phyloP scores from a whole-genome alignment of 345 rosid genomes.

The Hypericum androsaemum region DNA sequence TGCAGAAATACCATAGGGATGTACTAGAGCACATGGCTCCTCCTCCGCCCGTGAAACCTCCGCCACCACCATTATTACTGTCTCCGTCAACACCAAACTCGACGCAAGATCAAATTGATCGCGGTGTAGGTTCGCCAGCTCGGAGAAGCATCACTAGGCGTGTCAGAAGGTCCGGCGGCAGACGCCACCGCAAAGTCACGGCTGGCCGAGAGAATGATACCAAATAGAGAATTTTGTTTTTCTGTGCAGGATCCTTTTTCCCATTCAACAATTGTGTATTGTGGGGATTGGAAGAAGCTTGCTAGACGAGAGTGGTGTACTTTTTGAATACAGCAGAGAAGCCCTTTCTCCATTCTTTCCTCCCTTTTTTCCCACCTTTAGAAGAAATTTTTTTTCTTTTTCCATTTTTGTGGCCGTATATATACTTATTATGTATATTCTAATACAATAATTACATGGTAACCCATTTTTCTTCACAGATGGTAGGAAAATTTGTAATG shows the following conservation, averaged over 20 bases:
- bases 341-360: too few species aligned
- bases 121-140: slow-evolving; percentile 15
- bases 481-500: too few species aligned
- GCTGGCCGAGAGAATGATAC: slow-evolving; percentile 26
- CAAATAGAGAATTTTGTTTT: slow-evolving; percentile 14
- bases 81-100: slow-evolving; percentile 22
- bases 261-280: slow-evolving; percentile 5
- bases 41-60: slow-evolving; percentile 26
- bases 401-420: too few species aligned
- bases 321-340: too few species aligned
- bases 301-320: slow-evolving; percentile 19
- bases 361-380: too few species aligned
- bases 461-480: too few species aligned
- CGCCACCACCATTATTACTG: slow-evolving; percentile 16
- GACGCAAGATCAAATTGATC: slow-evolving; percentile 24
- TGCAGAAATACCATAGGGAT: slow-evolving; percentile 73
- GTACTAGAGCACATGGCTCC: slow-evolving; percentile 41
- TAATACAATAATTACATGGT: too few species aligned
- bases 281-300: slow-evolving; percentile 19
- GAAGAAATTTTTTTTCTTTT: too few species aligned
- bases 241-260: slow-evolving; percentile 12
- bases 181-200: slow-evolving; percentile 57
- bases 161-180: slow-evolving; percentile 47
- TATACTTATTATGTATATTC: too few species aligned
- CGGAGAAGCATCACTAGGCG: slow-evolving; percentile 40